These are phyloP conservation scores for Monascus ruber DNA, from an alignment of 2,329 filamentous ascomycete genomes.

Conservation along the genomic window DNA sequence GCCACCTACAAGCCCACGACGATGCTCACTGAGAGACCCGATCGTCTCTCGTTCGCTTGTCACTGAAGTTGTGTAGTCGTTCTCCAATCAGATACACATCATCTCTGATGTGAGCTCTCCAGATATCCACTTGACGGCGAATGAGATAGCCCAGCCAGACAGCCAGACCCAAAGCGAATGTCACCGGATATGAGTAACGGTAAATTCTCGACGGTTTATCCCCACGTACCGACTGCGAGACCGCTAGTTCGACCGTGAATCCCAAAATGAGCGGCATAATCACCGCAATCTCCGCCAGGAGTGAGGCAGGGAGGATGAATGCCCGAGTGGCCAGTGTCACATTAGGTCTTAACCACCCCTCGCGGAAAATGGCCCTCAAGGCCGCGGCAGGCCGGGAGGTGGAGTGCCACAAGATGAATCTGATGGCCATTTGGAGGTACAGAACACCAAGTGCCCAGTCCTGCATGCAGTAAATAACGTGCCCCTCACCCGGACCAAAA, in stretches of 20 bases:
- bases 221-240: constrained; percentile 18
- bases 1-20: no score
- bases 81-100: constrained; percentile 96
- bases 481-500: constrained; percentile 32
- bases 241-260: constrained; percentile 35
- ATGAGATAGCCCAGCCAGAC: constrained; percentile 29
- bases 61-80: constrained; percentile 85
- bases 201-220: constrained; percentile 38
- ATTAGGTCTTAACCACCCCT: constrained; percentile 71
- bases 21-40: no score
- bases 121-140: constrained; percentile 52
- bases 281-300: constrained; percentile 53
- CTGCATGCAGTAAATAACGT: constrained; percentile 68
- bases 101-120: constrained; percentile 74
- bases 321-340: constrained; percentile 68
- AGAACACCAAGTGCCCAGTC: constrained; percentile 89
- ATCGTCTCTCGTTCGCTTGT: constrained; percentile 34
- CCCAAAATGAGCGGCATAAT: constrained; percentile 53
- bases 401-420: constrained; percentile 56
- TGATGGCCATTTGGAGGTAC: constrained; percentile 69
- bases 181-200: constrained; percentile 63
- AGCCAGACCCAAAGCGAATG: constrained; percentile 44
- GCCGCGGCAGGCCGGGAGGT: constrained; percentile 62
- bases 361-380: constrained; percentile 59
- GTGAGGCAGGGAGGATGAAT: constrained; percentile 65